Conservation (phyloP, 805 yeast species). For the Spathaspora sp. region DNA sequence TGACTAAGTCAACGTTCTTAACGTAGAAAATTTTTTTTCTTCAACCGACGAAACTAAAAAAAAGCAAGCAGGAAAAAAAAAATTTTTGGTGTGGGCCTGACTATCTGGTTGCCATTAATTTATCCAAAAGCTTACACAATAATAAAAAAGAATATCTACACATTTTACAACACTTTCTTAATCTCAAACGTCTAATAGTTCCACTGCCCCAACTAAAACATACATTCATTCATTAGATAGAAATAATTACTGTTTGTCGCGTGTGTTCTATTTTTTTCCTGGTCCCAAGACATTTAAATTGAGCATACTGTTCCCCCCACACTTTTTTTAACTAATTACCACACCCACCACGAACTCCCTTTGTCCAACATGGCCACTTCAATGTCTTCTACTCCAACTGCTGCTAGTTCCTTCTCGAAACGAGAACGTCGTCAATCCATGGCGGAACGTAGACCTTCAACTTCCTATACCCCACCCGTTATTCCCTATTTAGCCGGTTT, state of each 20-base stretch:
- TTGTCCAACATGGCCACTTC: not conserved
- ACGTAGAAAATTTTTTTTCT: no score
- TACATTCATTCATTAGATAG: no score
- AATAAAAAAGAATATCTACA: not conserved
- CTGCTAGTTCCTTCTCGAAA: not conserved
- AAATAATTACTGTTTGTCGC: not conserved
- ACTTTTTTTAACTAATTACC: not conserved
- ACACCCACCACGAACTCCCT: not conserved
- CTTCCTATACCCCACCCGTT: conserved; percentile 38
- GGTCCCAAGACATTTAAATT: not conserved
- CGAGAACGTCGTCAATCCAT: conserved; percentile 39
- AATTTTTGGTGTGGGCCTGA: no score
- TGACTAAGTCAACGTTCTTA: no score
- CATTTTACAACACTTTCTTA: not conserved
- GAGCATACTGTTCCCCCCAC: not conserved
- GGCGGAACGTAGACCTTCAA: conserved; percentile 46
- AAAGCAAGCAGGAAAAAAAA: no score
- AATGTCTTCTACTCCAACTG: conserved; percentile 1
- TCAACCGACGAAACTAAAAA: not conserved
- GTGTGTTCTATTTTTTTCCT: not conserved
- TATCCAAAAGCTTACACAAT: not conserved
- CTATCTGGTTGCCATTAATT: no score
- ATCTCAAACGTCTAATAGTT: no score
- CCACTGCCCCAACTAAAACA: no score
- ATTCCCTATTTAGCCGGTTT: conserved; percentile 76